phyloP scores from a whole-genome alignment of 148 eudicot genomes.

The Fallopia convolvulus region DNA sequence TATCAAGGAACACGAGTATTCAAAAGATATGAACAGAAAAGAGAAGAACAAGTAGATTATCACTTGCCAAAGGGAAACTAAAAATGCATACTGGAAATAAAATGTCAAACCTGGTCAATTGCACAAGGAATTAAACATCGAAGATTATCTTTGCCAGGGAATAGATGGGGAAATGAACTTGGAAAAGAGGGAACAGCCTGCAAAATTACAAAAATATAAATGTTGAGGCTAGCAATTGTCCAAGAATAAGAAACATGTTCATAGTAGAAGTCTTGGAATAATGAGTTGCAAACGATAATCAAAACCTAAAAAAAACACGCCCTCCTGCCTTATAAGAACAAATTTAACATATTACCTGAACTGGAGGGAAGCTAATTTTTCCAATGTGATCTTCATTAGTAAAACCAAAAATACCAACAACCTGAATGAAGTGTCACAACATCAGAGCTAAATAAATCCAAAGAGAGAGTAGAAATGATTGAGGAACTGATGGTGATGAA shows the following conservation, averaged over 20 bases:
- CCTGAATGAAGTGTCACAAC: conserved; percentile 34
- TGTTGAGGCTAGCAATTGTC: background rate
- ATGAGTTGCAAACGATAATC: background rate
- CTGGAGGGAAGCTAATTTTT: conserved; percentile 81
- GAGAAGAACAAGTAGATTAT: background rate
- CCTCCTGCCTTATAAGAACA: background rate
- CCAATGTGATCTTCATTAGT: conserved; percentile 87
- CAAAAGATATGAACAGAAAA: background rate
- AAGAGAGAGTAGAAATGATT: background rate
- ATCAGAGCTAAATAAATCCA: background rate
- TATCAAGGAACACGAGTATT: conserved; percentile 10
- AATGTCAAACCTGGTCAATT: conserved; percentile 72
- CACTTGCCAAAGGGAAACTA: background rate
- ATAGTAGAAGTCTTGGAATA: background rate
- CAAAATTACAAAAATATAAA: background rate
- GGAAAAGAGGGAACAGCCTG: conserved; percentile 99
- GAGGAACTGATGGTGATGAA: background rate
- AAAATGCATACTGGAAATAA: background rate
- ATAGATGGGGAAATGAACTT: conserved; percentile 91
- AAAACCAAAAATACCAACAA: conserved; percentile 89
- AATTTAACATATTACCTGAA: conserved; percentile 49
- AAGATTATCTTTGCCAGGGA: conserved; percentile 57
- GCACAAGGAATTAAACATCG: conserved; percentile 98
- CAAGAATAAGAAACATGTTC: background rate
- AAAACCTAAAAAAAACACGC: background rate